Evolutionary conservation across 2,329 filamentous ascomycete species (phyloP).

Genomic region (Diatrype stigma): DNA sequence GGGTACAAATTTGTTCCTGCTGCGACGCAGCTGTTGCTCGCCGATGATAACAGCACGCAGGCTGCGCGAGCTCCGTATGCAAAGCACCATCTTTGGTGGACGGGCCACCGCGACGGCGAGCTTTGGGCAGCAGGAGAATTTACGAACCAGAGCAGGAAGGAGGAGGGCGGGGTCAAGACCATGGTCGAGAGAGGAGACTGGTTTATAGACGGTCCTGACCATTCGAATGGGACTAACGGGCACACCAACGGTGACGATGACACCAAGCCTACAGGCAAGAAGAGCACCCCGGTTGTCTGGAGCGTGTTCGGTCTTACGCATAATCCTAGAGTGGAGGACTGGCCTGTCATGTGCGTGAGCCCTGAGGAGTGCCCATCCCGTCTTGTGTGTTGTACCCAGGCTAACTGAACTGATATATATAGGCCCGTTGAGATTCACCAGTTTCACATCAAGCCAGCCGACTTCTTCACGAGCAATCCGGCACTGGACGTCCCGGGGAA

Average conservation of each 20-base stretch:
- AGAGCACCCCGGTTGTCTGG: slow-evolving; percentile 50
- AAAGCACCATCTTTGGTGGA: slow-evolving; percentile 45
- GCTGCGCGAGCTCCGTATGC: slow-evolving; percentile 41
- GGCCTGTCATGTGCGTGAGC: slow-evolving; percentile 44
- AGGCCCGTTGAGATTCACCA: slow-evolving; percentile 47
- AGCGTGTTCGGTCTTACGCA: slow-evolving; percentile 46
- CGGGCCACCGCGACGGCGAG: slow-evolving; percentile 45
- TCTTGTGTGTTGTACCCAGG: background rate
- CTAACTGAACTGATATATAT: background rate
- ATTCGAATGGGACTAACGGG: slow-evolving; percentile 7
- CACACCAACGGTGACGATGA: slow-evolving; percentile 3
- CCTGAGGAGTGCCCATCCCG: background rate
- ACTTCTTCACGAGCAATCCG: slow-evolving; percentile 45
- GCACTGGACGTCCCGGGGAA: slow-evolving; percentile 40
- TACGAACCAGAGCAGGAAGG: slow-evolving; percentile 44
- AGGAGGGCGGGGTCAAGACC: slow-evolving; percentile 39
- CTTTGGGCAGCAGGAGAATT: slow-evolving; percentile 48
- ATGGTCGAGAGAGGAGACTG: slow-evolving; percentile 45
- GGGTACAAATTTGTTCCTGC: slow-evolving; percentile 46
- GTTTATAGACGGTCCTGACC: slow-evolving; percentile 31
- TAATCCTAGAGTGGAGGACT: slow-evolving; percentile 45
- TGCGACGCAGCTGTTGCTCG: slow-evolving; percentile 43
- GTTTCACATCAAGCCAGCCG: slow-evolving; percentile 39
- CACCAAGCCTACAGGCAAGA: slow-evolving; percentile 29
- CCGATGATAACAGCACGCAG: slow-evolving; percentile 39